Evolutionary conservation across 208 protist genomes (phyloP), one percentile per base, ranked within the genome.

Genomic region (Acanthamoeba sp.): DNA sequence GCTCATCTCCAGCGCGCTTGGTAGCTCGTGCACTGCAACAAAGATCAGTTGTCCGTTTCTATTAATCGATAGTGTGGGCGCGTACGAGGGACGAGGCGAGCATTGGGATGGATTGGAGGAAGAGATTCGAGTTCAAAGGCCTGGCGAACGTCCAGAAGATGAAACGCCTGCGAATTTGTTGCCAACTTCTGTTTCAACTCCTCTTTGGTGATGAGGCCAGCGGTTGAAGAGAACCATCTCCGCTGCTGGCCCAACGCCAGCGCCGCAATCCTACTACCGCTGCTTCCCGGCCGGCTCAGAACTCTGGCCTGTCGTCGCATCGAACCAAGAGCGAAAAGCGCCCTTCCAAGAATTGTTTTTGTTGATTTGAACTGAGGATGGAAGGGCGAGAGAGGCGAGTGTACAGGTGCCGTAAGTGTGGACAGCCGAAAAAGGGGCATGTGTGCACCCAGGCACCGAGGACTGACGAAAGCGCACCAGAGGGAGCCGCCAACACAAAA

Each of bases 61-160:
- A 10, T 48, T 3, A 10, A 48, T 10, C 42, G 42, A 48, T 14
- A 32, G 36, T 3, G 42, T 24, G 7, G 34, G 16, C 0, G 10
- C 45, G 32, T 91, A 91, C 85, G 27, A 1, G 85, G 85, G 24
- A 91, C 12, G 52, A 76, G 52, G 2, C 59, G 85, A 16, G 85
- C 85, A 34, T 16, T 29, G 18, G 52, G 85, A 34, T 76, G 52
- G 18, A 91, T 91, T 2, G 57, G 52, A 9, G 57, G 59, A 12
- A 64, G 85, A 42, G 85, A 20, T 16, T 57, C 45, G 40, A 85
- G 76, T 40, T 91, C 85, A 34, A 42, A 52, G 4, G 45, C 5
- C 85, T 76, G 85, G 2, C 85, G 85, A n/a, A 91, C 85, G 40
- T 91, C 85, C 7, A 91, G 52, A 24, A 91, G 85, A 29, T 76